Base-by-base conservation (phyloP, 768 basidiomycete genomes). In the Tylopilus sp. region DNA sequence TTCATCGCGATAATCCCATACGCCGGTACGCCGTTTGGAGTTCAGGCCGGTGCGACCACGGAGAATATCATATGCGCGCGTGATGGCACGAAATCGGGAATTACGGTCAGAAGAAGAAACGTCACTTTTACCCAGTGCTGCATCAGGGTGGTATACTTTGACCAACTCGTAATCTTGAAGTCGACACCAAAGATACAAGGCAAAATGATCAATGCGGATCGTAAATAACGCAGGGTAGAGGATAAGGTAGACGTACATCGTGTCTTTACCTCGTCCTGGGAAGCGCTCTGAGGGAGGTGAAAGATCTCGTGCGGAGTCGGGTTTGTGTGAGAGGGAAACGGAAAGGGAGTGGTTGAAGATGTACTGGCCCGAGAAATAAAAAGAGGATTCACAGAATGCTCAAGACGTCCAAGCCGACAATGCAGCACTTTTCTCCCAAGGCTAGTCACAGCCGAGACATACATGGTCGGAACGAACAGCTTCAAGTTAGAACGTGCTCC, bases 221-320 rank as follows among this genome's bases (percentile, higher is more conserved):
- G n/a, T 36, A n/a, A 7, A 28, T 26, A 15, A 20, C 18, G 17
- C n/a, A n/a, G n/a, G 11, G 26, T 26, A 13, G 31, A 28, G 13
- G 38, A 11, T 6, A 18, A 21, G 9, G 10, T n/a, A 39, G 13
- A 43, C 83, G 62, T 60, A 88, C 86, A 88, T 65, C 86, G 75
- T 22, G 76, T 54, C 68, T 88, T 89, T 55, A 89, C 81, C 22
- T 86, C 77, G 30, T 69, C 61, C 59, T 81, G 81, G 0, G 81
- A 76, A 18, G 84, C 83, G 20, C 73, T 70, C 1, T 57, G 60
- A 3, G 79, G 69, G 4, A 89, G 75, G 60, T 87, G 86, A 62
- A 89, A 89, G 48, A 89, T 86, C 66, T 89, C 81, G 65, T 85
- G 73, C 1, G 86, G 83, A 1, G 82, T 79, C 11, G 86, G 86